A percentile compares a stretch with the other conserved stretches of the same genome.
These are phyloP conservation scores for Celoporthe dispersa DNA, from an alignment of 2,329 filamentous ascomycete species.

Conservation along the genomic window DNA sequence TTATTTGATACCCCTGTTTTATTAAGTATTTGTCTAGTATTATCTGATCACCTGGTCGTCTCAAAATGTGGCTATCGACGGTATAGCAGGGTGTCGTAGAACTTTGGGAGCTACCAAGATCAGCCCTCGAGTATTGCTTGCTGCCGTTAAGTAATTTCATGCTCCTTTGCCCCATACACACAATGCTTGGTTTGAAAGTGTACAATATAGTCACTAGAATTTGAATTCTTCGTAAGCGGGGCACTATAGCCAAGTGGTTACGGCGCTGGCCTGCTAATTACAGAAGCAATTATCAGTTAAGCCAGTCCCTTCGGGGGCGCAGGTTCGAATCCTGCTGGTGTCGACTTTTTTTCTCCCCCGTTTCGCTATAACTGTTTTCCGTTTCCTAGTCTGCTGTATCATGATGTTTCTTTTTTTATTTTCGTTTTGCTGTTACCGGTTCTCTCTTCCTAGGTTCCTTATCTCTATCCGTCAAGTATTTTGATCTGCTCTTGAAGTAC, in stretches of 20 bases:
- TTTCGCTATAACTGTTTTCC: too few relatives aligned
- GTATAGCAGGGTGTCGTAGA: background rate
- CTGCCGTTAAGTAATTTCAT: too few relatives aligned
- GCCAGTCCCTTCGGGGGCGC: constrained; percentile 20
- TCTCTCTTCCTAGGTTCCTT: too few relatives aligned
- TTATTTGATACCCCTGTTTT: constrained; percentile 1
- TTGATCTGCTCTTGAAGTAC: too few relatives aligned
- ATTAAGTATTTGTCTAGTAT: background rate
- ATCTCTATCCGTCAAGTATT: too few relatives aligned
- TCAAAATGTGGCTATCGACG: background rate
- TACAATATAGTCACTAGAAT: background rate
- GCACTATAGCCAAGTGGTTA: constrained; percentile 16
- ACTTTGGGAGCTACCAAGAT: background rate
- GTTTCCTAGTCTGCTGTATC: too few relatives aligned
- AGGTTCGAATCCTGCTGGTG: constrained; percentile 12
- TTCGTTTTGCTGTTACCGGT: too few relatives aligned
- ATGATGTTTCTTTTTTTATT: too few relatives aligned
- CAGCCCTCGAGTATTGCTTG: too few relatives aligned
- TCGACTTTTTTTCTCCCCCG: background rate
- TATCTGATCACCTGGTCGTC: background rate
- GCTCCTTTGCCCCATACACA: too few relatives aligned
- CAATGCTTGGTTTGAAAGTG: background rate
- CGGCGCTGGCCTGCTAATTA: constrained; percentile 9
- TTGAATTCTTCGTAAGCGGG: background rate
- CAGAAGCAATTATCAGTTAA: background rate